Base-by-base conservation (phyloP, 2,329 filamentous ascomycete species). In the Cadophora malorum region DNA sequence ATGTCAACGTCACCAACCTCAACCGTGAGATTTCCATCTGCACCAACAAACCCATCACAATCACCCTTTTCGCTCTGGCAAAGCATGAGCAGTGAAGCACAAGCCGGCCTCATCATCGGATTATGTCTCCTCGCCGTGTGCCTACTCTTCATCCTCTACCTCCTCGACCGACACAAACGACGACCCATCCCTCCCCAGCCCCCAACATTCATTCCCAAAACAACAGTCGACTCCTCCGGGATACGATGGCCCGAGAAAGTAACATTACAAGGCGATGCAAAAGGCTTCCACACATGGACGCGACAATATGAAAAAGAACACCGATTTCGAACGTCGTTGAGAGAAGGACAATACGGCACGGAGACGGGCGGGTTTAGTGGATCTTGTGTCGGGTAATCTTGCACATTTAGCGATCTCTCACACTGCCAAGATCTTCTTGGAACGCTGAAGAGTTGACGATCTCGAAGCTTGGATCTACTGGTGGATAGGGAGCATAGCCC, bases 181-280 rank as follows among this genome's bases (percentile, higher is more conserved):
- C 25, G 61, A 28, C 31, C 35, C 25, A 38, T 35, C 23, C 21
- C 9, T 50, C 19, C 35, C 9, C 14, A 6, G 16, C n/a, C 21
- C 8, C 59, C 2, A 21, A 62, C 7, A 4, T 33, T 19, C 19
- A 16, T 35, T 14, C 47, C 45, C 16, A 19, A 25, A 35, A 25
- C 61, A 25, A 50, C 28, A 28, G 2, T 53, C 19, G 31, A 53
- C 21, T 5, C 28, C 6, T 9, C 28, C 2, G 49, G 63, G 7
- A 45, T 64, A 19, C 50, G 21, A 19, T 67, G 66, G 61, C 66
- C 66, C 2, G 66, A 67, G 28, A 58, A 49, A 25, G 66, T 64
- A 7, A 23, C 52, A 2, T 23, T 67, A 16, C 58, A 21, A 5
- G 53, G 47, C n/a, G 66, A 67, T 33, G 66, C 55, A n/a, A 64